These are phyloP conservation scores for Aspergillus tubingensis DNA, from an alignment of 2,329 filamentous ascomycete genomes.

Conservation along the genomic window DNA sequence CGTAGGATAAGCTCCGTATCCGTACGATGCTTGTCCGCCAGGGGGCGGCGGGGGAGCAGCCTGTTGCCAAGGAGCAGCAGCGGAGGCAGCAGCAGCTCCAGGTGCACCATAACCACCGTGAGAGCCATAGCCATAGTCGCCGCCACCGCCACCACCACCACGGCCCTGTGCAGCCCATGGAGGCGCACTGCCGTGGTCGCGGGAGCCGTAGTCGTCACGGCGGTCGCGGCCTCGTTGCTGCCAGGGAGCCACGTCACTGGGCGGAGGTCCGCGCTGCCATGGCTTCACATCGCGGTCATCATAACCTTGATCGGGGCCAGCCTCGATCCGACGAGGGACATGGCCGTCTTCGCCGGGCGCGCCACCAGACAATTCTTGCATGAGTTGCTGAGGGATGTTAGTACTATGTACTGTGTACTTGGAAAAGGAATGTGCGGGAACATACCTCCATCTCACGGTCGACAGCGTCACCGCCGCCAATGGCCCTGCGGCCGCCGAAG, in stretches of 20 bases:
- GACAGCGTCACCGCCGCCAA: constrained; percentile 78
- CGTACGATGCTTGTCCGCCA: constrained; percentile 52
- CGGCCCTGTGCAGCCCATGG: constrained; percentile 44
- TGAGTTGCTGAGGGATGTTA: constrained; percentile 69
- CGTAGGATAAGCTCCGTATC: constrained; percentile 57
- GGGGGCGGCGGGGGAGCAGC: constrained; percentile 53
- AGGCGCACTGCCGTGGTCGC: constrained; percentile 39
- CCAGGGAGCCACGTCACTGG: constrained; percentile 81
- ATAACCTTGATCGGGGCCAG: constrained; percentile 64
- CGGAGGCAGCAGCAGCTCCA: constrained; percentile 56
- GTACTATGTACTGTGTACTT: background rate
- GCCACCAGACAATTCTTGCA: constrained; percentile 91
- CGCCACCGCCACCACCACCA: constrained; percentile 44
- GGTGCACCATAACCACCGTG: constrained; percentile 44
- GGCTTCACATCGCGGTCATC: constrained; percentile 67
- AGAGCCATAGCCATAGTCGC: constrained; percentile 46
- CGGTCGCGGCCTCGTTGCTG: constrained; percentile 57
- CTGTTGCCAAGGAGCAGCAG: constrained; percentile 64
- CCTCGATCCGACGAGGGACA: constrained; percentile 80
- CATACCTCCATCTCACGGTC: constrained; percentile 93
- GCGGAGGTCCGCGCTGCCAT: constrained; percentile 79
- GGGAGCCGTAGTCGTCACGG: constrained; percentile 49
- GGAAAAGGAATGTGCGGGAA: background rate
- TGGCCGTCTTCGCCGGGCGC: constrained; percentile 58
- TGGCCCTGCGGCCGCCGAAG: constrained; percentile 51